These are phyloP conservation scores for Basidiobolus heterosporus DNA, from an alignment of 371 early-diverging fungal species.

Conservation along the genomic window DNA sequence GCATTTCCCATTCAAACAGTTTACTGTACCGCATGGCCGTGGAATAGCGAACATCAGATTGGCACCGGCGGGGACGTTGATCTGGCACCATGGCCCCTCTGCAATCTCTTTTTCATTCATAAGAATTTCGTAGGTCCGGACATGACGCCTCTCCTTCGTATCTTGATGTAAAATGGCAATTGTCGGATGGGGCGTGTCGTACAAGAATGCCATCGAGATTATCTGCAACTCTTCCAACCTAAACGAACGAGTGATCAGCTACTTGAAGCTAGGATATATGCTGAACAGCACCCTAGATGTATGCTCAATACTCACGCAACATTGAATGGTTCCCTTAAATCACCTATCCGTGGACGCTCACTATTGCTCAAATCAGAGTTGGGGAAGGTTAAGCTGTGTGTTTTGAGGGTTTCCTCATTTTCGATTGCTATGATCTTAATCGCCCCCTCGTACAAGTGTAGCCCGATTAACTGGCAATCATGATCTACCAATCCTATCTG, in stretches of 20 bases:
- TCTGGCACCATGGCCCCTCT: conserved; percentile 23
- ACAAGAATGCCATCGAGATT: conserved; percentile 45
- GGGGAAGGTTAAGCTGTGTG: not conserved
- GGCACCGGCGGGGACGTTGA: conserved; percentile 28
- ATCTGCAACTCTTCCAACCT: conserved; percentile 57
- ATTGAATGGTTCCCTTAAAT: conserved; percentile 6
- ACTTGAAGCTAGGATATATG: too few relatives aligned
- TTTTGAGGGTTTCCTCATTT: conserved; percentile 12
- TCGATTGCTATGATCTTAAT: conserved; percentile 30
- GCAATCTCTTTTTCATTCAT: conserved; percentile 23
- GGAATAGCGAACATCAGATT: conserved; percentile 39
- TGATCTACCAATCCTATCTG: conserved; percentile 34
- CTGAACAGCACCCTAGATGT: too few relatives aligned
- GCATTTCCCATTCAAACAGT: conserved; percentile 2
- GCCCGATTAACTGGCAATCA: conserved; percentile 17
- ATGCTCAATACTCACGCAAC: conserved; percentile 10
- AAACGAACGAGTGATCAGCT: not conserved
- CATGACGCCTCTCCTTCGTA: conserved; percentile 32
- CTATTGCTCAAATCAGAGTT: not conserved
- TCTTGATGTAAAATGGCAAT: conserved; percentile 66
- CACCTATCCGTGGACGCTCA: not conserved
- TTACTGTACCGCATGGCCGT: conserved; percentile 13
- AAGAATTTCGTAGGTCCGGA: conserved; percentile 44
- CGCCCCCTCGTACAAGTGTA: conserved; percentile 36
- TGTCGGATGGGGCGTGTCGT: conserved; percentile 27